A percentile compares a stretch with the other conserved stretches of the same genome.
These are phyloP conservation scores for Dentipellis sp. DNA, from an alignment of 768 basidiomycete genomes.

Conservation along the genomic window DNA sequence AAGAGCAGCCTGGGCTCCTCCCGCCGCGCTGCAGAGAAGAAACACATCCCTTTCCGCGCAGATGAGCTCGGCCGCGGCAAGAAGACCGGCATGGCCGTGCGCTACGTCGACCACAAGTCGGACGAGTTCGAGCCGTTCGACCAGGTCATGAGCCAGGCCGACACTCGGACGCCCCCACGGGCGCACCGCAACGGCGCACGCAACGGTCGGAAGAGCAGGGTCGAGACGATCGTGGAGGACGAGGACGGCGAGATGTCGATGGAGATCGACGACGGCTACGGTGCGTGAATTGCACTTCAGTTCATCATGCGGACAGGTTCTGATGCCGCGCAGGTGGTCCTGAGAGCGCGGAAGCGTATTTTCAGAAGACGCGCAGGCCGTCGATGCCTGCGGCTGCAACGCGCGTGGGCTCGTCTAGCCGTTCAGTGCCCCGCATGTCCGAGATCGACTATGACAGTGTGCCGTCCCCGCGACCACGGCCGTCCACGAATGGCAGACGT, in stretches of 20 bases:
- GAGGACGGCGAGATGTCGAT: constrained; percentile 67
- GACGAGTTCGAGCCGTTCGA: constrained; percentile 83
- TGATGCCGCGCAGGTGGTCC: constrained; percentile 14
- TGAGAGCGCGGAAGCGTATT: constrained; percentile 23
- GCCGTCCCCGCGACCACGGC: constrained; percentile 23
- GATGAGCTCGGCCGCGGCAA: constrained; percentile 73
- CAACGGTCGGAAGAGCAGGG: constrained; percentile 31
- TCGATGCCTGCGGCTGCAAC: constrained; percentile 22
- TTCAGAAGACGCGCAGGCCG: constrained; percentile 18
- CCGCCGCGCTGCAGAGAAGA: constrained; percentile 51
- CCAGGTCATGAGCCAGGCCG: constrained; percentile 60
- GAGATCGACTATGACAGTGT: constrained; percentile 27
- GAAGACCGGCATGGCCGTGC: constrained; percentile 68
- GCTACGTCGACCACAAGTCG: constrained; percentile 59
- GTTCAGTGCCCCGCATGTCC: constrained; percentile 19
- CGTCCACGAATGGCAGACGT: constrained; percentile 14
- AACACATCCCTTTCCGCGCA: constrained; percentile 70
- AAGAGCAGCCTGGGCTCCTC: constrained; percentile 31
- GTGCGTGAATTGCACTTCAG: background rate
- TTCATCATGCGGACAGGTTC: background rate
- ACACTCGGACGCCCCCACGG: constrained; percentile 53
- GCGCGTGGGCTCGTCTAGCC: constrained; percentile 22
- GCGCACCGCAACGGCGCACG: constrained; percentile 27
- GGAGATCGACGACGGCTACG: constrained; percentile 54
- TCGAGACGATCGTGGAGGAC: constrained; percentile 22